A percentile compares a stretch with the other conserved stretches of the same genome.
These are phyloP conservation scores for Cercospora sojina DNA, from an alignment of 2,329 filamentous ascomycete species.

Conservation along the genomic window DNA sequence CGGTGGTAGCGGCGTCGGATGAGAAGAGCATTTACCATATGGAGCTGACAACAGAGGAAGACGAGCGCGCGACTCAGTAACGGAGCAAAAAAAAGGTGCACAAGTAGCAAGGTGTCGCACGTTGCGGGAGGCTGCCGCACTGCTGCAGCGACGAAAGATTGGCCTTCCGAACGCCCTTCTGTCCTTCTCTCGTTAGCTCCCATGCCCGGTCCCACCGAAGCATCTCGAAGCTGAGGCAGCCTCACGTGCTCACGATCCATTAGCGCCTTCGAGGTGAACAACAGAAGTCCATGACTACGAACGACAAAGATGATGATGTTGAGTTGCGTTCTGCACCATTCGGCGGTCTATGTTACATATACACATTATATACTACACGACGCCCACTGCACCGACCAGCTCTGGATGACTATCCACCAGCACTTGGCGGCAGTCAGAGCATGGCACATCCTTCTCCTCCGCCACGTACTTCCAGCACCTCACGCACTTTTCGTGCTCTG, in stretches of 20 bases:
- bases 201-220: background rate
- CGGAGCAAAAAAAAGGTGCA: background rate
- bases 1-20: background rate
- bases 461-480: conserved; percentile 87
- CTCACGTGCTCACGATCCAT: background rate
- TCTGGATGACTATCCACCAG: conserved; percentile 43
- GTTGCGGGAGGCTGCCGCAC: conserved; percentile 1
- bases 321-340: background rate
- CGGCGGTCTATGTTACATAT: background rate
- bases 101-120: background rate
- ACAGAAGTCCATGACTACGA: background rate
- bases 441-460: conserved; percentile 62
- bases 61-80: background rate
- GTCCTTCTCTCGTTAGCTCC: background rate
- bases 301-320: background rate
- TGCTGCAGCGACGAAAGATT: background rate
- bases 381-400: background rate
- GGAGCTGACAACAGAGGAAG: background rate
- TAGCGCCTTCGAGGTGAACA: background rate
- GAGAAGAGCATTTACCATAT: conserved; percentile 6
- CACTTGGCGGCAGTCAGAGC: conserved; percentile 69
- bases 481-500: conserved; percentile 67
- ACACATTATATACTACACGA: background rate
- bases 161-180: background rate
- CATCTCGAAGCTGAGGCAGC: background rate